Base-by-base conservation (phyloP, 768 basidiomycete genomes). In the Lactarius sanguifluus region DNA sequence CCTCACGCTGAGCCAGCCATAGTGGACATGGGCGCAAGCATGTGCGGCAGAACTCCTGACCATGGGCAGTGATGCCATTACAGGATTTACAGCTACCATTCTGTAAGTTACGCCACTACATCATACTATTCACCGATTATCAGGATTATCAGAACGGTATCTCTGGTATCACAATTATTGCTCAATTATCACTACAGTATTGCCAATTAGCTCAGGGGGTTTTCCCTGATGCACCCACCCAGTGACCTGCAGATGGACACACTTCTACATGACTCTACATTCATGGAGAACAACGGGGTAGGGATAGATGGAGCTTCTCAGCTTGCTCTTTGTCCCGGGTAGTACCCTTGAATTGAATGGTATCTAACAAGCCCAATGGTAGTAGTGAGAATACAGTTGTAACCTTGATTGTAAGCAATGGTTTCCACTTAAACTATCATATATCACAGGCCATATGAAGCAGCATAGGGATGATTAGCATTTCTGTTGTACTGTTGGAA, bases 211-310 rank as follows among this genome's bases (percentile, higher is more conserved):
- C 30, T 5, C 30, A 5, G 30, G 30, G 5, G 30, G 30, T 30
- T 30, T 30, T 30, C 30, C 30, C 30, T 30, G 30, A 30, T 30
- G 30, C 15, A 86, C 91, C 34, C 87, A n/a, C n/a, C n/a, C 97
- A 32, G 30, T 32, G 30, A 32, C 6, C 59, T 83, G 95, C 18
- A 95, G 94, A 15, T 84, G 83, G 56, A 88, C 86, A 2, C 91
- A 95, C 71, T 75, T 97, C 7, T 30, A 3, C 28, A 3, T 30
- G 28, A 30, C 28, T 30, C 28, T 98, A 97, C 71, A 90, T 97
- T 97, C 15, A 88, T 95, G 5, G 90, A 95, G 75, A 88, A 86
- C 62, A 86, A 89, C n/a, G 85, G 86, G 36, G 94, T 92, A 0
- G 94, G 95, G 73, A 85, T 97, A 34, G 89, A 96, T 85, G 85